Percentiles rank a stretch among this genome's conserved stretches.
phyloP scores from a whole-genome alignment of 2,329 filamentous ascomycete genomes.

The Aspergillus sp. region DNA sequence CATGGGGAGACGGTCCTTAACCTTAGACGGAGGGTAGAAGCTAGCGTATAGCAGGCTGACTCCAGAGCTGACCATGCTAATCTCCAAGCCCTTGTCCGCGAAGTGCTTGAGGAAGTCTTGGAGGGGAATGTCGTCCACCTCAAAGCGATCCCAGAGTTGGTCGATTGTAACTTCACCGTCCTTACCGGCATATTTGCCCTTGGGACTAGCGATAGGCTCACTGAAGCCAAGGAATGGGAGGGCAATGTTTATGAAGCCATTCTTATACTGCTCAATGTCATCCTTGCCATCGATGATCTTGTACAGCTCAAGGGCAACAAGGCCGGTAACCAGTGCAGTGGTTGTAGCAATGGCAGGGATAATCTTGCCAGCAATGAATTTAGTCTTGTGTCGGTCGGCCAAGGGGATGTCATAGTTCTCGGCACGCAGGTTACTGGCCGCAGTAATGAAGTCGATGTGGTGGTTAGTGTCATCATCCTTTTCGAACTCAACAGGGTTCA shows the following conservation, averaged over 20 bases:
- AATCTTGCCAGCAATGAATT: slow-evolving; percentile 99
- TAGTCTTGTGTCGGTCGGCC: slow-evolving; percentile 94
- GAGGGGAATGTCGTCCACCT: slow-evolving; percentile 80
- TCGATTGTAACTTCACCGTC: slow-evolving; percentile 76
- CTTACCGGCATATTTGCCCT: slow-evolving; percentile 80
- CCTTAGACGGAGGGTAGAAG: slow-evolving; percentile 79
- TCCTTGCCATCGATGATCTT: slow-evolving; percentile 94
- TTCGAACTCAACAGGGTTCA: slow-evolving; percentile 92
- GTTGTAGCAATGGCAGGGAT: slow-evolving; percentile 98
- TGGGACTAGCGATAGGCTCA: slow-evolving; percentile 89
- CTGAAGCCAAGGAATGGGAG: slow-evolving; percentile 98
- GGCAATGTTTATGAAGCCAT: slow-evolving; percentile 94
- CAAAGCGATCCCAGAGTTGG: slow-evolving; percentile 97
- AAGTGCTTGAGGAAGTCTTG: slow-evolving; percentile 80
- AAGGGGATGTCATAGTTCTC: slow-evolving; percentile 96
- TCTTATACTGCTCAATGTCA: slow-evolving; percentile 99
- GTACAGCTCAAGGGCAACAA: slow-evolving; percentile 89
- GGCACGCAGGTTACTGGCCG: slow-evolving; percentile 90
- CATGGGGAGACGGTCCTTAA: slow-evolving; percentile 75
- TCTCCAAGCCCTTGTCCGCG: slow-evolving; percentile 69
- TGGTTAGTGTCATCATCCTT: slow-evolving; percentile 98
- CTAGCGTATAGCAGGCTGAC: slow-evolving; percentile 90
- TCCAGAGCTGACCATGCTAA: slow-evolving; percentile 95
- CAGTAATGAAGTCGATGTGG: slow-evolving; percentile 98
- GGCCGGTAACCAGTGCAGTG: slow-evolving; percentile 87